Evolutionary conservation across 352 stramenopile species (phyloP), one percentile per base, ranked within the genome.

Genomic region (Globisporangium radiosum): DNA sequence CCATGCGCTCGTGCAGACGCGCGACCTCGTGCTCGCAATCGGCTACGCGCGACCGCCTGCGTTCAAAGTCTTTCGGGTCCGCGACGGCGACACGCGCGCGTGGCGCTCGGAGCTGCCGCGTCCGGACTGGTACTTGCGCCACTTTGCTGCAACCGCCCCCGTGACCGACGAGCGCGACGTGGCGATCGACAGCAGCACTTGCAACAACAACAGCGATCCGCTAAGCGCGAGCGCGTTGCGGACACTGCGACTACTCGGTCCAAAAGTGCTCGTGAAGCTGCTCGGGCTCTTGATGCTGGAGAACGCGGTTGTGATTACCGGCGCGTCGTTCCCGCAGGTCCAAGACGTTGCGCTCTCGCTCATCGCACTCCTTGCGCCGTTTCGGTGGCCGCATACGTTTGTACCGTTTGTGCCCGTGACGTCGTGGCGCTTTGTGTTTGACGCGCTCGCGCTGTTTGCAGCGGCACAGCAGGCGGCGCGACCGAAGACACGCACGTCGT

Each of bases 381-480:
- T 95, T 59, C 68, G 60, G 25, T 95, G 85, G 85, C 79, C 88
- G 48, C 81, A 90, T 62, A 88, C 78, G 19, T 87, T 89, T 50
- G 52, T 91, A 5, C 83, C 85, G 33, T 92, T 91, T 54, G 59
- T 93, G 7, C 80, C 83, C 10, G 73, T 90, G 13, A 66, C 81
- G 33, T 92, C 81, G 3, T 91, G 82, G 76, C 69, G 72, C 19
- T 90, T 89, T 54, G 60, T 93, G 25, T 69, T 78, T 11, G 83
- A 95, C 55, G 63, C 77, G 47, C 58, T 85, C 37, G 73, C 79
- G 45, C 70, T 78, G 33, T 83, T 88, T 57, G 68, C 78, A 33
- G 67, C 85, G 40, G 61, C 73, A 15, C 78, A 90, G 55, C 50
- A 78, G 3, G 71, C 73, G 38, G 62, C 74, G 54, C 79, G 75